Percentiles rank a stretch among this genome's conserved stretches.
Conservation (phyloP, 352 stramenopile genomes). For the Phytophthora hibernalis region DNA sequence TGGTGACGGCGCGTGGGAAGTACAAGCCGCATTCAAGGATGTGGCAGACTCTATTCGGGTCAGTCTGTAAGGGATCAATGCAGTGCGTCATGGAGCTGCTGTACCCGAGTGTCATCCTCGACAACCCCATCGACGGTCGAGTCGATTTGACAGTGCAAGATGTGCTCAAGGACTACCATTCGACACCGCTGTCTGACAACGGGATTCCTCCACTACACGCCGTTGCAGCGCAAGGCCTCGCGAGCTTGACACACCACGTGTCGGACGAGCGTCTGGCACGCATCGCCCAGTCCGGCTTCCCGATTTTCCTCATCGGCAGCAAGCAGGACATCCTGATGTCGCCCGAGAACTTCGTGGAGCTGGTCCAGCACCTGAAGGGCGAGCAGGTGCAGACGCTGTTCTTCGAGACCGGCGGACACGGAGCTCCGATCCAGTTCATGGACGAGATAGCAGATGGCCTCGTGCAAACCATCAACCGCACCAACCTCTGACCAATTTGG, state of each 20-base stretch:
- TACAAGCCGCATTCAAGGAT: conserved; percentile 33
- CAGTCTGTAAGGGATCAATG: conserved; percentile 32
- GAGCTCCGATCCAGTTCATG: conserved; percentile 40
- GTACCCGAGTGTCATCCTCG: conserved; percentile 36
- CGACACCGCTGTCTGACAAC: conserved; percentile 29
- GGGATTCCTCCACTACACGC: conserved; percentile 36
- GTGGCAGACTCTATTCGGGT: conserved; percentile 39
- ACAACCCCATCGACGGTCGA: conserved; percentile 31
- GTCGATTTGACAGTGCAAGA: conserved; percentile 38
- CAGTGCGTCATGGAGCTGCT: conserved; percentile 37
- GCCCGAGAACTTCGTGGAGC: conserved; percentile 36
- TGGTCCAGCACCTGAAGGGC: conserved; percentile 36
- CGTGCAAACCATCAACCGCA: conserved; percentile 35
- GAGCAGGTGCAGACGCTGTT: conserved; percentile 40
- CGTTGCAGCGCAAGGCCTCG: conserved; percentile 51
- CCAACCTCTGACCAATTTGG: conserved; percentile 19
- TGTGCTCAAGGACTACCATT: conserved; percentile 46
- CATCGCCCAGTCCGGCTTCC: conserved; percentile 48
- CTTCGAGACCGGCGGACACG: conserved; percentile 44
- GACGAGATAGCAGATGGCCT: conserved; percentile 45
- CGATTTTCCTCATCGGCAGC: conserved; percentile 55
- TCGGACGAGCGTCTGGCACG: conserved; percentile 49
- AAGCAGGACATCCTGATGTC: conserved; percentile 58
- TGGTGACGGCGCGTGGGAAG: conserved; percentile 42
- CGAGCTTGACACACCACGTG: conserved; percentile 58